Conservation (phyloP, 768 basidiomycete species). For the Suillus ampliporus region DNA sequence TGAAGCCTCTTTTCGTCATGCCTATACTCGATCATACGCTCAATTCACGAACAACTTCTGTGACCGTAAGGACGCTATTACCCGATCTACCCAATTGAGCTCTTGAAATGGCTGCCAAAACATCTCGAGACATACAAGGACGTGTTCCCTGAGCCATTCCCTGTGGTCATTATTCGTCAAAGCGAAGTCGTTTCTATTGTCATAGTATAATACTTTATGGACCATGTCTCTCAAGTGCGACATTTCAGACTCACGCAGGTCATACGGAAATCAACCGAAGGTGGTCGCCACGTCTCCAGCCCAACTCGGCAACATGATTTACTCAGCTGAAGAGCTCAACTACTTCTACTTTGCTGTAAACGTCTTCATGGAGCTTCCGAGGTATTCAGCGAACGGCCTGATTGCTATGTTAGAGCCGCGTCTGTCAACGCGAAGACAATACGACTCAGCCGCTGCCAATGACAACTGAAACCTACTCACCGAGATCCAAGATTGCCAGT, state of each 20-base stretch:
- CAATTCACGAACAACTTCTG: neutral
- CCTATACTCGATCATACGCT: neutral
- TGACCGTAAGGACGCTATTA: neutral
- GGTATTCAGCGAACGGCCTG: too few relatives aligned
- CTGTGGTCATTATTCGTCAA: conserved; percentile 23
- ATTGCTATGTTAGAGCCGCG: too few relatives aligned
- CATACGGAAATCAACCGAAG: neutral
- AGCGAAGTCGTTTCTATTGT: conserved; percentile 21
- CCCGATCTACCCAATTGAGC: conserved; percentile 16
- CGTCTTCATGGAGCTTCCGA: conserved; percentile 23
- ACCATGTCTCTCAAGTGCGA: conserved; percentile 17
- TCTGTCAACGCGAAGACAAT: too few relatives aligned
- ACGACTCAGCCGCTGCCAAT: too few relatives aligned
- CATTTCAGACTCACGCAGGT: conserved; percentile 16
- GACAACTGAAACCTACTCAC: too few relatives aligned
- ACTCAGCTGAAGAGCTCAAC: conserved; percentile 20
- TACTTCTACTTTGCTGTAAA: conserved; percentile 32
- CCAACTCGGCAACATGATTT: conserved; percentile 4
- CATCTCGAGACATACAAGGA: conserved; percentile 15
- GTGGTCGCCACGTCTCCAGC: neutral
- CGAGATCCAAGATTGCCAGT: too few relatives aligned
- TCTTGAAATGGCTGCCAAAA: conserved; percentile 18
- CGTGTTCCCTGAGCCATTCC: conserved; percentile 26
- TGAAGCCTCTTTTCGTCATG: neutral
- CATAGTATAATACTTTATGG: conserved; percentile 30